Conservation (phyloP, 306 rosid species). For the Astragalus glycyphyllos region DNA sequence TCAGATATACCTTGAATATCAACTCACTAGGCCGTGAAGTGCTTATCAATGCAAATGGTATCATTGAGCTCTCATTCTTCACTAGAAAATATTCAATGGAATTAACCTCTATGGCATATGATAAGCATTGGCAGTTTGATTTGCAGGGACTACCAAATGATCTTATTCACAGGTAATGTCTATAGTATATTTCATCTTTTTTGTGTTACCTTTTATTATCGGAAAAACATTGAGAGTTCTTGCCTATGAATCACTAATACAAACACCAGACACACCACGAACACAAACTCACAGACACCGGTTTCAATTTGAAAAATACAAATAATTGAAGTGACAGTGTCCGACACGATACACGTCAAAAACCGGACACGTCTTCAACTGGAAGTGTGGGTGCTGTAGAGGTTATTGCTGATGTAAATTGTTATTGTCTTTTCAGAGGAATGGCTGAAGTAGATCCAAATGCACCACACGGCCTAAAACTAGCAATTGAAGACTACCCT, state of each 20-base stretch:
- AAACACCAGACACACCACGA: too few relatives aligned
- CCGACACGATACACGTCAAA: too few relatives aligned
- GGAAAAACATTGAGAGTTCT: not conserved
- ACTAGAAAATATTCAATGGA: conserved; percentile 53
- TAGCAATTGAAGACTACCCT: conserved; percentile 59
- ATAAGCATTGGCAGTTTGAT: conserved; percentile 54
- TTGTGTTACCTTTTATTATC: not conserved
- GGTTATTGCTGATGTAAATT: not conserved
- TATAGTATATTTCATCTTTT: not conserved
- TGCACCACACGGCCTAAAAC: conserved; percentile 54
- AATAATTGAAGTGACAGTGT: too few relatives aligned
- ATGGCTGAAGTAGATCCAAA: conserved; percentile 49
- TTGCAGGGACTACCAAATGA: conserved; percentile 54
- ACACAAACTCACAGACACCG: too few relatives aligned
- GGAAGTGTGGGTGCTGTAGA: too few relatives aligned
- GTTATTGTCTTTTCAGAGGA: conserved; percentile 42
- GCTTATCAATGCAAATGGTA: conserved; percentile 51
- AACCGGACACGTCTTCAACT: too few relatives aligned
- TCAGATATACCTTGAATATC: conserved; percentile 54
- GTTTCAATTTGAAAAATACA: too few relatives aligned
- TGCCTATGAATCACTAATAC: too few relatives aligned
- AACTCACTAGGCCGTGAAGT: conserved; percentile 49
- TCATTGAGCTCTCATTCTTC: conserved; percentile 51
- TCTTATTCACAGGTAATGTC: conserved; percentile 49
- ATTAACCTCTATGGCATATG: conserved; percentile 46